phyloP scores from a whole-genome alignment of 1,284 basidiomycete genomes.

The Tylopilus orsonianus region DNA sequence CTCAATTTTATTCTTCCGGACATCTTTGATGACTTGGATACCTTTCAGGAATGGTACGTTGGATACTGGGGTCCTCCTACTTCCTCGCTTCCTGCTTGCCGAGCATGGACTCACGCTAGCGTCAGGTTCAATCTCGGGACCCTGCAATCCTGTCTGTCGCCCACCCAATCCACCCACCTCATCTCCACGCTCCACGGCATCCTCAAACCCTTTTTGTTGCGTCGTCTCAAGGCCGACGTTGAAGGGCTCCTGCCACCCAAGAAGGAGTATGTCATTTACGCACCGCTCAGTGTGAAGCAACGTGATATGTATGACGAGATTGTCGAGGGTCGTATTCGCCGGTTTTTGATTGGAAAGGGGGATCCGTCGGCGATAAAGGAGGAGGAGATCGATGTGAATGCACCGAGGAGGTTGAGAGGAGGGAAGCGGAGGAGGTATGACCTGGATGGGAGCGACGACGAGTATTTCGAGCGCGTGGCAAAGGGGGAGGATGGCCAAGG shows the following conservation, averaged over 20 bases:
- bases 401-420: conserved; percentile 35
- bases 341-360: conserved; percentile 55
- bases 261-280: conserved; percentile 95
- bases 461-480: conserved; percentile 68
- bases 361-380: conserved; percentile 19
- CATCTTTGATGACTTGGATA: conserved; percentile 87
- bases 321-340: conserved; percentile 63
- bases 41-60: conserved; percentile 86
- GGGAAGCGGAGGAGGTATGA: conserved; percentile 31
- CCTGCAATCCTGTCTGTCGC: conserved; percentile 56
- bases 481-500: conserved; percentile 40
- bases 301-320: conserved; percentile 84
- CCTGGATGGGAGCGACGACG: conserved; percentile 57
- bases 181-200: conserved; percentile 87
- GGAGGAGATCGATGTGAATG: conserved; percentile 28
- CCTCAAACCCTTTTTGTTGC: conserved; percentile 92
- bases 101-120: conserved; percentile 6
- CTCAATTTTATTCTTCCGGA: conserved; percentile 94
- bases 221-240: conserved; percentile 90
- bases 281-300: conserved; percentile 82
- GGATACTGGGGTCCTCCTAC: background rate
- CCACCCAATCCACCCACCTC: conserved; percentile 63
- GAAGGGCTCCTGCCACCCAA: conserved; percentile 84
- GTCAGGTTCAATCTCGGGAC: conserved; percentile 75
- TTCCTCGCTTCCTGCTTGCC: conserved; percentile 1